Evolutionary conservation across 345 rosid genomes (phyloP), one percentile per base, ranked within the genome.

Genomic region (Linum trigynum): DNA sequence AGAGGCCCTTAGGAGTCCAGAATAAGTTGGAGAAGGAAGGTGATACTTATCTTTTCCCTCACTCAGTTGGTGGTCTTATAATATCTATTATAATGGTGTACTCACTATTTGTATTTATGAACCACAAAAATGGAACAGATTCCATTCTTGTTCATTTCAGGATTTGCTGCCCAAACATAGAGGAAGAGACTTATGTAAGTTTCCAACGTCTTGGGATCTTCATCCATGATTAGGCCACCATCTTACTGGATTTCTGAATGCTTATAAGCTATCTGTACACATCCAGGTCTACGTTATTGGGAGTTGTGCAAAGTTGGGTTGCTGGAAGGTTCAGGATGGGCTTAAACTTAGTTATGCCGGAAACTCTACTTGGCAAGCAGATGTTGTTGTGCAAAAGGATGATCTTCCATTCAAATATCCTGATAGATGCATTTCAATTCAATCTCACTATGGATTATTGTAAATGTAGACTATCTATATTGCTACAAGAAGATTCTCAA

Each of bases 381-480:
- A 88, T 71, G 78, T 81, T 76, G 68, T 73, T 67, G 66, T 85
- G 39, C 79, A 74, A 58, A 83, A 70, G 70, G 77, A 68, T 57
- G 85, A 83, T 59, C 85, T 90, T 81, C 97, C 98, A 51, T 65
- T 92, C 56, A 92, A 81, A 92, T 92, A 92, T 89, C 97, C 95
- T 86, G 84, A 74, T 37, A 37, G 66, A 67, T 37, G 65, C 51
- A 65, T 69, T 51, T 23, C 32, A 23, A 23, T 23, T 23, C 32
- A 23, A 23, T 23, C 32, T 23, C 32, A 23, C 1, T 23, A 23
- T 23, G 32, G 32, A 23, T 23, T 23, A 23, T 23, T 23, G 32
- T 23, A 23, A 23, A 23, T 23, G 32, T 23, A 23, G 0, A 23
- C 32, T 3, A 48, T 7, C 14, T 48, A 23, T 48, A 9, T 48